Evolutionary conservation across 2,329 filamentous ascomycete species (phyloP).

Genomic region (Talaromyces marneffei): DNA sequence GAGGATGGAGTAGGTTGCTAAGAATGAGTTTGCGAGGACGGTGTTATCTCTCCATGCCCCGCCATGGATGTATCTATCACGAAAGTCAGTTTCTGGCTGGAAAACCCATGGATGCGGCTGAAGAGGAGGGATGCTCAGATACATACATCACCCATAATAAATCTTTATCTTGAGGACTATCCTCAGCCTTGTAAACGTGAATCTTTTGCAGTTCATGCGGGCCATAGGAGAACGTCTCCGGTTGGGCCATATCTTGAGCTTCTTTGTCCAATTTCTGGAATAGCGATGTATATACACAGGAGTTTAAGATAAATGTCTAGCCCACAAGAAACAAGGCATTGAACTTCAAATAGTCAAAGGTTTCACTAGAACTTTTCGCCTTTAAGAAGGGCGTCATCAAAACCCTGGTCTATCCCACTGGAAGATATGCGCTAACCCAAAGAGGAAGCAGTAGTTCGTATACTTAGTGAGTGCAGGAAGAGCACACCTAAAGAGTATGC

Average conservation of each 20-base stretch:
- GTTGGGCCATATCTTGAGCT: background rate
- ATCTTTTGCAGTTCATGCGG: slow-evolving; percentile 31
- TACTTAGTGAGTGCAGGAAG: background rate
- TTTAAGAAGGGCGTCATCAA: background rate
- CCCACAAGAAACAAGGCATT: background rate
- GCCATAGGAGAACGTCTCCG: slow-evolving; percentile 18
- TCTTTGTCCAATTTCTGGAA: background rate
- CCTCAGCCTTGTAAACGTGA: slow-evolving; percentile 23
- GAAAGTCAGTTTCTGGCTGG: background rate
- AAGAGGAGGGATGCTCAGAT: background rate
- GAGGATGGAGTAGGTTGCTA: slow-evolving; percentile 30
- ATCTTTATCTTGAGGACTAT: slow-evolving; percentile 12
- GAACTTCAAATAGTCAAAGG: background rate
- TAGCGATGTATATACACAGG: background rate
- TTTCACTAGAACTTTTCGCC: background rate
- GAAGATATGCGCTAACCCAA: background rate
- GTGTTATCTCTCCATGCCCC: slow-evolving; percentile 46
- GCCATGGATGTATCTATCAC: slow-evolving; percentile 42
- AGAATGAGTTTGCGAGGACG: slow-evolving; percentile 33
- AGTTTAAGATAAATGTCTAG: background rate
- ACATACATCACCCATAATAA: slow-evolving; percentile 39
- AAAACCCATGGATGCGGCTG: background rate
- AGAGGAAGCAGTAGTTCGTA: slow-evolving; percentile 1
- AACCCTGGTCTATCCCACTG: background rate
- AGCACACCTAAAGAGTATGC: background rate